phyloP scores from a whole-genome alignment of 257 asterid genomes.

The Solanum lycopersicoides region DNA sequence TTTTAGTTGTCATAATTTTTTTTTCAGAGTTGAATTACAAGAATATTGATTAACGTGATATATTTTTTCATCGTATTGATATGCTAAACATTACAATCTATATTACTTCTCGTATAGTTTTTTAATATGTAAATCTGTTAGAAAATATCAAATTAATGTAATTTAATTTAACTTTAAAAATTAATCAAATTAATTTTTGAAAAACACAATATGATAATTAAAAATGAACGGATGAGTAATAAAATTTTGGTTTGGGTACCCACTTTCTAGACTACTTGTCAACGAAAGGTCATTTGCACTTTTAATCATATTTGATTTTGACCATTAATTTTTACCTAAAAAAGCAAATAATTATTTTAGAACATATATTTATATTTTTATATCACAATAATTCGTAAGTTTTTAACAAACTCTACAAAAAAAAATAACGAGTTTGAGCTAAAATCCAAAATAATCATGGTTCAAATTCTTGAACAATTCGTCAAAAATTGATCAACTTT shows the following conservation, averaged over 20 bases:
- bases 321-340: background rate
- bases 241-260: background rate
- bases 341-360: no score
- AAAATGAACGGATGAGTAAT: fast-evolving
- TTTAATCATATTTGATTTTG: background rate
- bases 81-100: no score
- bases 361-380: no score
- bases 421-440: background rate
- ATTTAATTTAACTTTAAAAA: no score
- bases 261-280: background rate
- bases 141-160: no score
- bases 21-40: background rate
- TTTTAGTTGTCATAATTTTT: fast-evolving
- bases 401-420: no score
- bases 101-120: no score
- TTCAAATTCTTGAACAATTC: background rate
- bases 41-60: fast-evolving
- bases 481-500: background rate
- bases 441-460: background rate
- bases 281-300: background rate
- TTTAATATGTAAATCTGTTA: no score
- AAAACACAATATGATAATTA: fast-evolving
- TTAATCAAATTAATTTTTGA: no score
- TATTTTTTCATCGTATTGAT: no score
- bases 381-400: background rate